These are phyloP conservation scores for Pythium sukuiense DNA, from an alignment of 352 stramenopile species.

Conservation along the genomic window DNA sequence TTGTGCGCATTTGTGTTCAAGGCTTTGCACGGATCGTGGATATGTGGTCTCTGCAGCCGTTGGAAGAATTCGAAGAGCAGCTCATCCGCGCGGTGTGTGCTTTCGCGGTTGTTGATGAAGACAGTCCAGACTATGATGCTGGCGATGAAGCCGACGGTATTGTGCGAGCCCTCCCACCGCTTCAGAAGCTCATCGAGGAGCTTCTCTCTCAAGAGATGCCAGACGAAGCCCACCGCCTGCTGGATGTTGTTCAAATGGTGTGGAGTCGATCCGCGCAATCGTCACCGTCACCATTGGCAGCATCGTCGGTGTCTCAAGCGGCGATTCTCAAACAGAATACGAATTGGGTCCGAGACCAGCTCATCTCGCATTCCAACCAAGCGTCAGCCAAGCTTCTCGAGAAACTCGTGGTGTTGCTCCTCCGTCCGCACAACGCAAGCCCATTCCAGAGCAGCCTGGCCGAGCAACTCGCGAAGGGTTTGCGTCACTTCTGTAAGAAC, in stretches of 20 bases:
- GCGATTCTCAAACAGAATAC: constrained; percentile 7
- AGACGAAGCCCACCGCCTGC: constrained; percentile 15
- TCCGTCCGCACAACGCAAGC: constrained; percentile 30
- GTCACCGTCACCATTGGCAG: not conserved
- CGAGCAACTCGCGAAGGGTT: constrained; percentile 34
- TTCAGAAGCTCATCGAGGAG: constrained; percentile 18
- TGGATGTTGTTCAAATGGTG: constrained; percentile 24
- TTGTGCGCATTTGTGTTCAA: constrained; percentile 8
- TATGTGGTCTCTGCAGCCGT: constrained; percentile 16
- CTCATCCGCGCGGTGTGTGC: constrained; percentile 16
- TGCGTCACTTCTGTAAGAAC: constrained; percentile 39
- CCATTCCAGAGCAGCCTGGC: constrained; percentile 27
- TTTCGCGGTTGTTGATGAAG: not conserved
- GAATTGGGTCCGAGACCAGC: constrained; percentile 36
- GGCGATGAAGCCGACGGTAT: constrained; percentile 21
- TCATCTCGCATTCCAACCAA: constrained; percentile 14
- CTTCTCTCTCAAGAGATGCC: constrained; percentile 17
- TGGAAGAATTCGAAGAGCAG: constrained; percentile 22
- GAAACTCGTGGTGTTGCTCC: constrained; percentile 34
- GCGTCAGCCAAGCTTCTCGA: constrained; percentile 29
- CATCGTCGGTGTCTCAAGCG: not conserved
- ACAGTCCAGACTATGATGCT: constrained; percentile 23
- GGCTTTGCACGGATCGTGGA: constrained; percentile 15
- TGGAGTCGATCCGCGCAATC: constrained; percentile 1
- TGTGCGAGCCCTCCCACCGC: constrained; percentile 8